Conservation (phyloP, 768 basidiomycete species). For the Leccinum disarticulatum region DNA sequence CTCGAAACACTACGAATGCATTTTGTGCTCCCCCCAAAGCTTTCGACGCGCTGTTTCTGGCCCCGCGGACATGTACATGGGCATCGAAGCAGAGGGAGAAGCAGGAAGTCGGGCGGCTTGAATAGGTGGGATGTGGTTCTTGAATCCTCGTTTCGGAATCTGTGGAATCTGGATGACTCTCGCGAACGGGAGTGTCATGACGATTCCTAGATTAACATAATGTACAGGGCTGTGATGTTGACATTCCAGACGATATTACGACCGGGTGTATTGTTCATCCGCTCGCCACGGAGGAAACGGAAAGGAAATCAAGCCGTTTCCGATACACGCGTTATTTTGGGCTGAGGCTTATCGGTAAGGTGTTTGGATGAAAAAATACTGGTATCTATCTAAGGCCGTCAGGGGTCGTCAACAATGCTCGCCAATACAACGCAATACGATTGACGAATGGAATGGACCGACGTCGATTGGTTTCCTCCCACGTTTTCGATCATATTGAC, state of each 20-base stretch:
- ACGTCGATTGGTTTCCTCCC: no score
- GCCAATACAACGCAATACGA: no score
- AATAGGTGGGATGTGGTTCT: background rate
- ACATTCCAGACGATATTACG: background rate
- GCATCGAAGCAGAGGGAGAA: background rate
- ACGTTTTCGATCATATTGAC: no score
- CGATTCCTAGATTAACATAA: background rate
- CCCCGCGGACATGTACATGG: constrained; percentile 5
- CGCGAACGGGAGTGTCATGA: background rate
- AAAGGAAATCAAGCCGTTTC: background rate
- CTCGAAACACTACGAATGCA: background rate
- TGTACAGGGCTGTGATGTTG: background rate
- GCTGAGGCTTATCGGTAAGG: constrained; percentile 14
- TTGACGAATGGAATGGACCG: no score
- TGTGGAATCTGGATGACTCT: background rate
- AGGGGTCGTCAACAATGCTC: no score
- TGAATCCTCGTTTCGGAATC: background rate
- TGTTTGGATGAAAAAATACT: background rate
- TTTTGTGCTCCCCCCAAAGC: background rate
- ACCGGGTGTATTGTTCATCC: background rate
- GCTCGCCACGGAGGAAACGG: constrained; percentile 5
- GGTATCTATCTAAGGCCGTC: background rate
- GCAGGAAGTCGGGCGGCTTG: background rate
- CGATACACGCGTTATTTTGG: constrained; percentile 1
- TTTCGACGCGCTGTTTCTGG: background rate